Evolutionary conservation across 2,329 filamentous ascomycete genomes (phyloP), one percentile per base, ranked within the genome.

Genomic region (Cryphonectria parasitica): DNA sequence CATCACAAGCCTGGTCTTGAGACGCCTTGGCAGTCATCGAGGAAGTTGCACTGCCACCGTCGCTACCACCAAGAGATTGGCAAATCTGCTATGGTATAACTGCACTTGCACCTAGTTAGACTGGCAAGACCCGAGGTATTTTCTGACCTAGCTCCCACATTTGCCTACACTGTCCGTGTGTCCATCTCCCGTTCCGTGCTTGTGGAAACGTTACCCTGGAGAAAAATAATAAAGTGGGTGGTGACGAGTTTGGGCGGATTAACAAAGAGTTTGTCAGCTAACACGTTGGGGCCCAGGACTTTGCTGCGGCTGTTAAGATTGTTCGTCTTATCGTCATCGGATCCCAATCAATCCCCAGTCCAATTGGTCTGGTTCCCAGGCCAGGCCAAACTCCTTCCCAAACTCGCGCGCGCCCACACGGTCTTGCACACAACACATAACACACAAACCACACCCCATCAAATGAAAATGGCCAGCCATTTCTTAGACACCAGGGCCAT

Each of bases 21-120:
- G 54, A 58, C 54, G 54, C 54, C 54, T 58, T 58, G 54, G 54
- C 54, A 58, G 54, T 58, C 54, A 31, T 34, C 54, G 28, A 31
- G 13, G 34, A 31, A 28, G 25, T 6, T 58, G 54, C 54, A 58
- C 54, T 31, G 54, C 54, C 54, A 58, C 54, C 25, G 54, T 31
- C 54, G 31, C 54, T 34, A 25, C 54, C 54, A 58, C 17, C 54
- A 34, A 34, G 28, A 58, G 28, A 34, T 15, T 28, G 54, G 25
- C 28, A 58, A 8, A 19, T 15, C 15, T 31, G 34, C 25, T 58
- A 8, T n/a, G 45, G 45, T 49, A n/a, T 49, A 49, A 19, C 6
- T 6, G 22, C 17, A 22, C 52, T 28, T 56, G 52, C 54, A 58
- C 28, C 25, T 34, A 19, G 54, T 3, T 19, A 31, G 54, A 25